phyloP scores from a whole-genome alignment of 148 eudicot genomes.

The Salicornia ramosissima region DNA sequence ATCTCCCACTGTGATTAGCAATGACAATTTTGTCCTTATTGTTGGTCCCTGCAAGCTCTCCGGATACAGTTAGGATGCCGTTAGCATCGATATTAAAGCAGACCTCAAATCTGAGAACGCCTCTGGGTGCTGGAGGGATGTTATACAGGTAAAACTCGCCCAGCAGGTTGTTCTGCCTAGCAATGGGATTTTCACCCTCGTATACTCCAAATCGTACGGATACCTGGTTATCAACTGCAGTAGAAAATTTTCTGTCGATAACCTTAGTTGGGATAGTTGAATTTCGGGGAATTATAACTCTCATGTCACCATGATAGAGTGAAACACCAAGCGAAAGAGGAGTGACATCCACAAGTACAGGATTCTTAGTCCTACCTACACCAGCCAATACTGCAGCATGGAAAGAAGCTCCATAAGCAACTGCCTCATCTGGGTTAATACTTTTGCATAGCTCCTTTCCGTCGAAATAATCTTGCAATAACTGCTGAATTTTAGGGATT shows the following conservation, averaged over 20 bases:
- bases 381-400: slow-evolving; percentile 1
- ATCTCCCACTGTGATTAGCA: slow-evolving; percentile 6
- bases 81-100: neutral
- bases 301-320: neutral
- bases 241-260: neutral
- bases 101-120: neutral
- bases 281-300: neutral
- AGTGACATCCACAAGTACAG: neutral
- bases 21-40: neutral
- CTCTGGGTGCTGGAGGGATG: neutral
- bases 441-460: slow-evolving; percentile 10
- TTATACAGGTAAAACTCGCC: neutral
- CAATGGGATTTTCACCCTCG: slow-evolving; percentile 5
- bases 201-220: neutral
- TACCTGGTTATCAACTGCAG: neutral
- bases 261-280: neutral
- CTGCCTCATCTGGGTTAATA: slow-evolving; percentile 10
- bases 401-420: slow-evolving; percentile 5
- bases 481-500: slow-evolving; percentile 6
- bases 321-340: neutral
- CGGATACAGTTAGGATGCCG: slow-evolving; percentile 7
- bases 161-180: neutral
- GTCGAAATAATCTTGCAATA: slow-evolving; percentile 1
- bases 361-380: neutral
- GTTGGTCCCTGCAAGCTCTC: neutral